Base-by-base conservation (phyloP, 2,329 filamentous ascomycete genomes). In the Annulohypoxylon truncatum region DNA sequence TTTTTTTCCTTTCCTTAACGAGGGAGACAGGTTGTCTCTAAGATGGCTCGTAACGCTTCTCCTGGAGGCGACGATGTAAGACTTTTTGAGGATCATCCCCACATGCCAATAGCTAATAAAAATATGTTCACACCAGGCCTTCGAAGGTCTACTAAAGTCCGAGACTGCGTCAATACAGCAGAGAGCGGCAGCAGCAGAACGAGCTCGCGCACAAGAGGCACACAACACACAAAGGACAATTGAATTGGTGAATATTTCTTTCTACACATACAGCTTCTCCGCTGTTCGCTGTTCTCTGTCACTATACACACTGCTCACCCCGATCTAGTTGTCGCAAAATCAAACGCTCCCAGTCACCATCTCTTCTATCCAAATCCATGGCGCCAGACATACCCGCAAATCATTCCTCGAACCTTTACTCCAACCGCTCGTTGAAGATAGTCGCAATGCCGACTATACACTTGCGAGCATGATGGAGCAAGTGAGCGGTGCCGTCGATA, bases 311-410 rank as follows among this genome's bases (percentile, higher is more conserved):
- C n/a, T 48, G 7, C 44, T 28, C 24, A 28, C 44, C 3, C 53
- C 4, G 40, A 22, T 18, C 20, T 68, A 94, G 91, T 87, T 96
- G 75, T 87, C 89, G 71, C 87, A 92, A 79, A 97, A 98, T 78
- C 90, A 91, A 71, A 92, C 92, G 44, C 88, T 96, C 62, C 95
- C 96, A 40, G 92, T 96, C 73, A 93, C 93, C 12, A 90, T 99
- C 77, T 92, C 92, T 73, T 92, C 93, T 46, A 87, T 99, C 76
- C 89, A 92, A 73, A 85, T 99, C 66, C 88, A 96, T 67, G 92
- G 94, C 76, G 93, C 93, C 46, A 86, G 87, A 66, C 90, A 96
- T 76, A 97, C 95, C n/a, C 89, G 96, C 69, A 87, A 87, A 73
- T 85, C 86, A 68, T 97, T 99, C 79, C 89, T 99, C 58, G 87